Base-by-base conservation (phyloP, 345 rosid genomes). In the Camelina hispida region DNA sequence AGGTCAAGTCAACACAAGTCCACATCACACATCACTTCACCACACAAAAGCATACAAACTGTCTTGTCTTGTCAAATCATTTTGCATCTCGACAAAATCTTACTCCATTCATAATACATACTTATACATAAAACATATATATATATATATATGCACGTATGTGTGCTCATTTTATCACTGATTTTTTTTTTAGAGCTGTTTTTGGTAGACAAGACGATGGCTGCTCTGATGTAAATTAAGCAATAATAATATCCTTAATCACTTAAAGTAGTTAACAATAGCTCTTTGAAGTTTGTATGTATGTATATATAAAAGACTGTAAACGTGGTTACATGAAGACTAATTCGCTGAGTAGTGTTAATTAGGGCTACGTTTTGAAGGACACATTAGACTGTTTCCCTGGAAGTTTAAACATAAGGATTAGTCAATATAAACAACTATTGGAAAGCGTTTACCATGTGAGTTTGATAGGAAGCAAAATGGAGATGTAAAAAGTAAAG, bases 11-110 rank as follows among this genome's bases (percentile, higher is more conserved):
- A 78, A 64, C 60, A 54, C 15, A 61, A 48, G 69, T 76, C 69
- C 8, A 76, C 81, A 78, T 78, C 81, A 78, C 57, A 78, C 57
- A 54, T 78, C 81, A 71, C 62, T 64, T 71, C 76, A 25, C 67
- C 67, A 78, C 66, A 54, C 79, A 75, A 59, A 63, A 71, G 71
- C 50, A 77, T 77, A 71, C 53, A 28, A 46, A 48, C 23, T 53
- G 76, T 65, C 81, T 65, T 71, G 81, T 77, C 81, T 58, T 71
- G 81, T 78, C 81, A 78, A 71, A 78, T 78, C 77, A 71, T 71
- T 68, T 66, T 58, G 63, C 51, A 48, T 57, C 73, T 51, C 67
- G 42, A 71, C 73, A 78, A 78, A 43, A 76, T 54, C 66, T 76
- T 56, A 62, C 65, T 76, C 70, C 50, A 34, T 52, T 20, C 44